Conservation (phyloP, 2,329 filamentous ascomycete species). For the Tetracladium maxilliforme region DNA sequence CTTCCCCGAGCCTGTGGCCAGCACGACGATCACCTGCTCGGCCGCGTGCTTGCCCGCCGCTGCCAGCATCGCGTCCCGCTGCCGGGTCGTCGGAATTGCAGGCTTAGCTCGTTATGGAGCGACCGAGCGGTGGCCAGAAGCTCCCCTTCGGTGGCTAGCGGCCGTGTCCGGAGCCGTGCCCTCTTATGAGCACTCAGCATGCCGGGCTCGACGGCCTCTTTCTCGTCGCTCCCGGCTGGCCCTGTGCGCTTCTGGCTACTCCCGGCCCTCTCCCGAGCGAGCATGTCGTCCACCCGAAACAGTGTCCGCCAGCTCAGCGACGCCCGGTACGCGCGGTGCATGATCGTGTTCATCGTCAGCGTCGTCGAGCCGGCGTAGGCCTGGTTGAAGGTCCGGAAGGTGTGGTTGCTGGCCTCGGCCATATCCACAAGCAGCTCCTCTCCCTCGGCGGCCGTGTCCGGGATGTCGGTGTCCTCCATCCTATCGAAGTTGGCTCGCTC, state of each 20-base stretch:
- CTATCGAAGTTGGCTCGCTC: conserved; percentile 5
- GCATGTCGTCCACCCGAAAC: conserved; percentile 4
- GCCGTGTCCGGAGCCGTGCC: conserved; percentile 1
- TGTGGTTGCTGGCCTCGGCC: conserved; percentile 4
- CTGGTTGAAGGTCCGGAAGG: conserved; percentile 5
- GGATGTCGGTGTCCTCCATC: no score
- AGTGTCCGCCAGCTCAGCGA: conserved; percentile 4
- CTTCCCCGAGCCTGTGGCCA: conserved; percentile 4
- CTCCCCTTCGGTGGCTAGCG: conserved; percentile 3
- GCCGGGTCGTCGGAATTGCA: conserved; percentile 3
- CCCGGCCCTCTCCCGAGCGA: conserved; percentile 3
- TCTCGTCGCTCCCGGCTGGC: no score
- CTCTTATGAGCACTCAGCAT: conserved; percentile 2
- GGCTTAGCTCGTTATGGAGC: conserved; percentile 2
- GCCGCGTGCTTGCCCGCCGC: conserved; percentile 3
- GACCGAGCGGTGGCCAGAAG: conserved; percentile 2
- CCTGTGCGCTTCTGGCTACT: no score
- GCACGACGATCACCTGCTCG: conserved; percentile 5
- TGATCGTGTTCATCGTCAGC: conserved; percentile 2
- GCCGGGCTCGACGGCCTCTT: conserved; percentile 2
- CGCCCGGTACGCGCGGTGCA: conserved; percentile 3
- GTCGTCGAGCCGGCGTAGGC: conserved; percentile 4
- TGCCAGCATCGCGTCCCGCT: conserved; percentile 4
- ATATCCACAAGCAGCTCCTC: no score
- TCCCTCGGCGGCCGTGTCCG: no score